These are phyloP conservation scores for Triticum urartu DNA, from an alignment of 176 grass and related monocot genomes.

Conservation along the genomic window DNA sequence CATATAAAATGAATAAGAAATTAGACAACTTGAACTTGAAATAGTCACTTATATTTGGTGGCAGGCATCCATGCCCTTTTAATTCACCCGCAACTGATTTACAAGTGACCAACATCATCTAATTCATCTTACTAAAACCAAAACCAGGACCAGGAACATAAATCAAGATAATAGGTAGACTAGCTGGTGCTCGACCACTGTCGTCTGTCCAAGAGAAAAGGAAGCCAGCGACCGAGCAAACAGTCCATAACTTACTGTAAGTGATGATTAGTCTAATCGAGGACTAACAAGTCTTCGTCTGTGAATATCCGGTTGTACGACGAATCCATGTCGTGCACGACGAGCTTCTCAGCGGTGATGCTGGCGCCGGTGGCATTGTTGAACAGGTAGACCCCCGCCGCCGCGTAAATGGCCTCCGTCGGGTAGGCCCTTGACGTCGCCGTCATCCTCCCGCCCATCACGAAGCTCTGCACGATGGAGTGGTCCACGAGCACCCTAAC, in stretches of 20 bases:
- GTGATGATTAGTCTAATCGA: not conserved
- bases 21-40: not conserved
- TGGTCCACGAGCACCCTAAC: conserved; percentile 63
- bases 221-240: not conserved
- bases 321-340: conserved; percentile 47
- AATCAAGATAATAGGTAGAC: not conserved
- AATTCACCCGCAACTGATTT: not conserved
- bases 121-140: not conserved
- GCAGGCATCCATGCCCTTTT: not conserved
- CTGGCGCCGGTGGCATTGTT: conserved; percentile 52
- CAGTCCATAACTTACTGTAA: not conserved
- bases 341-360: conserved; percentile 31
- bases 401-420: conserved; percentile 44
- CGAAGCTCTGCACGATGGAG: conserved; percentile 65
- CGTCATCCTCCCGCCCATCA: conserved; percentile 43
- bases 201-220: not conserved
- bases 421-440: conserved; percentile 62
- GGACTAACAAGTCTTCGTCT: not conserved
- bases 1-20: not conserved
- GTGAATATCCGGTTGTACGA: conserved; percentile 39
- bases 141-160: not conserved
- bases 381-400: conserved; percentile 47
- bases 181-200: not conserved
- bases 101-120: not conserved
- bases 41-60: not conserved